Evolutionary conservation across 495 filamentous ascomycete species (phyloP), one percentile per base, ranked within the genome.

Genomic region (Penicillium macrosclerotiorum): DNA sequence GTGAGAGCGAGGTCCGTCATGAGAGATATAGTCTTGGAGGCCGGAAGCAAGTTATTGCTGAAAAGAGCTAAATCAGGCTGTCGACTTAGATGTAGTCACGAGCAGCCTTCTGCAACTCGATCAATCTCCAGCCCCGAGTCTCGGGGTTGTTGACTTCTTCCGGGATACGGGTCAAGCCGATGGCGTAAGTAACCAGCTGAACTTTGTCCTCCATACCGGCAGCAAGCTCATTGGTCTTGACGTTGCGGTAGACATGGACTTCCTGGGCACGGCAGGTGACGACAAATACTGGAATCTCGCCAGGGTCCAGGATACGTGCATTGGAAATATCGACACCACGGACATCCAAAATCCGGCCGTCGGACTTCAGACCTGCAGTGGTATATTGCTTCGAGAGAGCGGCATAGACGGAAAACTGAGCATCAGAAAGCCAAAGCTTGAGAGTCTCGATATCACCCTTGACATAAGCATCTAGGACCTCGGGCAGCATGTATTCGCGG

Each of bases 161-260:
- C 17, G 92, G 79, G 27, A 95, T 82, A 42, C 93, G 76, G 2
- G 93, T 97, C 42, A 97, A 84, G 42, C 93, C 93, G 54, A 98
- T 97, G 32, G 91, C 93, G 55, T 98, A 98, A 1, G 94, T 96
- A 51, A 98, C 93, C 45, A 94, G 85, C 65, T 96, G 92, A 23
- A 98, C 93, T 69, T 88, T 91, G 68, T 98, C 93, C 65, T 98
- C 94, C 89, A 96, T 96, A 23, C 93, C 93, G n/a, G 93, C 93
- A 14, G 90, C 90, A 30, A 98, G 80, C 55, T 96, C 76, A 44
- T 80, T 80, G 0, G 88, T 86, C 76, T 98, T 97, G 27, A 82
- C 79, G 53, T 97, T 94, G 30, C 85, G 79, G 72, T 95, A 98
- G 12, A 96, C 91, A 63, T 98, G 93, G 6, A 97, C 90, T 63